Evolutionary conservation across 441 rosid species (phyloP), one percentile per base, ranked within the genome.

Genomic region (Viola pubescens): DNA sequence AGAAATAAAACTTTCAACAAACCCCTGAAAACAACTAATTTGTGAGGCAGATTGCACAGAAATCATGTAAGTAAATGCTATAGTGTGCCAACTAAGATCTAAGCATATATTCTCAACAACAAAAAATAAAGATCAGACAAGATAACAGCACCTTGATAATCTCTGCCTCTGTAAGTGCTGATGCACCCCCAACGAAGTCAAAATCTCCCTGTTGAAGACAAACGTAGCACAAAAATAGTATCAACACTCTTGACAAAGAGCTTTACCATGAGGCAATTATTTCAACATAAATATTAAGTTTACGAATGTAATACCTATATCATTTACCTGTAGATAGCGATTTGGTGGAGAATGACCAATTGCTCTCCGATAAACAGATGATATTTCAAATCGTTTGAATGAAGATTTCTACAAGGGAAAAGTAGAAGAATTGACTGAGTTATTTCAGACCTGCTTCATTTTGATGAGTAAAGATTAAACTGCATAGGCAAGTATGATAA

Each of bases 341-440:
- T 86, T 92, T 60, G 98, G 97, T 45, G 98, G 90, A 54, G 98
- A 86, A 85, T 79, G 98, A 62, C 98, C 98, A 62, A 92, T 78
- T 58, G 96, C 90, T 81, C 83, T 84, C 65, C 98, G 82, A 73
- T 87, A 84, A 56, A 89, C 97, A 50, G 73, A 78, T 62, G 97
- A 81, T 74, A 86, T 77, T 74, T 89, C 98, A 68, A 85, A 92
- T 6, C 94, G 76, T 69, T 89, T 89, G 79, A 89, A 89, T 50
- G 98, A 81, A 68, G 78, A 79, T 86, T 82, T 87, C 98, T 92
- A 73, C 70, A 76, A 58, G 53, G 66, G 42, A 64, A 10, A 54
- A 51, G 54, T 45, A 37, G 62, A 5, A 37, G 48, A 53, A 63
- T 53, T 41, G 52, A 56, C 14, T 41, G 6, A 62, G 49, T 58